Evolutionary conservation across 108 stramenopile species (phyloP), one percentile per base, ranked within the genome.

Genomic region (Epithemia pelagica): DNA sequence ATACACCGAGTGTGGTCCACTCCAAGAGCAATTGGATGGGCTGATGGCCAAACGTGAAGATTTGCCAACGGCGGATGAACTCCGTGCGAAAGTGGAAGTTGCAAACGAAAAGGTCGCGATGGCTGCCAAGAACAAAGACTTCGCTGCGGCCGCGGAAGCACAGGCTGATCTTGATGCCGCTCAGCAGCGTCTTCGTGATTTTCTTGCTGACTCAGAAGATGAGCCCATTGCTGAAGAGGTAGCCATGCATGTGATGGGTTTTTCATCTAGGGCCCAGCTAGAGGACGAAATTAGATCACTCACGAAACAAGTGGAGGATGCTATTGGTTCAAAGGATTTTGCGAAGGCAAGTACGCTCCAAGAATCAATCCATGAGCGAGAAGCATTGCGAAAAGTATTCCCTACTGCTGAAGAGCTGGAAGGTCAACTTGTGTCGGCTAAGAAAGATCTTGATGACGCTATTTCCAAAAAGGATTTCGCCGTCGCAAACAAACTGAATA

Each of bases 361-460:
- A 75, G 57, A 69, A 26, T 76, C 74, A 55, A 74, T 93, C 24
- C 87, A 93, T 26, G 69, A 74, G 54, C 66, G 74, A 22, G 84
- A 88, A 70, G 71, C 46, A 22, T 77, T 86, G 30, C 78, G 89
- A 22, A 55, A 68, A 22, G 76, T 78, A 37, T 83, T 88, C 51
- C 91, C 91, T 31, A 86, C 91, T 28, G 8, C 90, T 1, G 78
- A 81, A 26, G 91, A 93, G 61, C 67, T 93, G 7, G 76, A 84
- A 56, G 68, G 52, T 19, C 67, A 82, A 51, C 53, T 89, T 8
- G 30, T 31, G 22, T 61, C 21, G 18, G 29, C 64, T 22, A 88
- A 81, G 64, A 59, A 56, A 29, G 62, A 79, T 30, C 72, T 93
- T 68, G 82, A 84, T 20, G 69, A 55, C 22, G 82, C 85, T 7